Percentiles rank a stretch among this genome's conserved stretches.
Conservation (phyloP, 257 asterid genomes). For the Voacanga thouarsii region DNA sequence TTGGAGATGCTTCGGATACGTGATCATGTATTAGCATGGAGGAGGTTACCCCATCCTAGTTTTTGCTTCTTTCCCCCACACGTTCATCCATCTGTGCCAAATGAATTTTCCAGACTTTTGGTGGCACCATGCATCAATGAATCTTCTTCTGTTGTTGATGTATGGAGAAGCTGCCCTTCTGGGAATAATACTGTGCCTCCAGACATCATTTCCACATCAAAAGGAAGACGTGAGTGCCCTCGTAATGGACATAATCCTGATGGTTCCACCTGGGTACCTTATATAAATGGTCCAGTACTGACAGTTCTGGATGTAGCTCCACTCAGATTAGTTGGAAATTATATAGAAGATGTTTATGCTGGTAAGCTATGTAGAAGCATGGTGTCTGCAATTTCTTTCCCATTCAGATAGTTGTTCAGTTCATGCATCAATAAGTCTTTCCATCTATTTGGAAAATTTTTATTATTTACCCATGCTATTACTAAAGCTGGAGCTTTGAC, state of each 20-base stretch:
- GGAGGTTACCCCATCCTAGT: constrained; percentile 66
- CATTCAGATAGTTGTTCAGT: constrained; percentile 9
- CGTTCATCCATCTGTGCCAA: constrained; percentile 60
- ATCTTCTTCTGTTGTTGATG: constrained; percentile 24
- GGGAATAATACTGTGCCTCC: constrained; percentile 34
- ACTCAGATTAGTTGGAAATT: constrained; percentile 66
- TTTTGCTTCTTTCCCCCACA: constrained; percentile 73
- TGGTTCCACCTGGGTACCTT: constrained; percentile 60
- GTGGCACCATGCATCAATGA: constrained; percentile 32
- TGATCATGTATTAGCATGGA: constrained; percentile 57
- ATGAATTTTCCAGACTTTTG: constrained; percentile 35
- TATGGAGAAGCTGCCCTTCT: constrained; percentile 32
- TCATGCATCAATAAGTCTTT: constrained; percentile 11
- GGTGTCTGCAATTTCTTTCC: constrained; percentile 18
- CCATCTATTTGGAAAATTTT: neutral
- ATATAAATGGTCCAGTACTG: constrained; percentile 55
- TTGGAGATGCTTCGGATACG: constrained; percentile 50
- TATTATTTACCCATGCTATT: constrained; percentile 13
- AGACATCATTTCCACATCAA: constrained; percentile 29
- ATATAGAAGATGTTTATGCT: constrained; percentile 67
- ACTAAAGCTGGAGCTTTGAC: constrained; percentile 27
- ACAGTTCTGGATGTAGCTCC: constrained; percentile 93
- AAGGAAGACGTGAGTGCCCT: constrained; percentile 27
- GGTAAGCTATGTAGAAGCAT: constrained; percentile 46
- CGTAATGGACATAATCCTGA: constrained; percentile 34